These are phyloP conservation scores for Cutaneotrichosporon sp. DNA, from an alignment of 1,284 basidiomycete species.

Conservation along the genomic window DNA sequence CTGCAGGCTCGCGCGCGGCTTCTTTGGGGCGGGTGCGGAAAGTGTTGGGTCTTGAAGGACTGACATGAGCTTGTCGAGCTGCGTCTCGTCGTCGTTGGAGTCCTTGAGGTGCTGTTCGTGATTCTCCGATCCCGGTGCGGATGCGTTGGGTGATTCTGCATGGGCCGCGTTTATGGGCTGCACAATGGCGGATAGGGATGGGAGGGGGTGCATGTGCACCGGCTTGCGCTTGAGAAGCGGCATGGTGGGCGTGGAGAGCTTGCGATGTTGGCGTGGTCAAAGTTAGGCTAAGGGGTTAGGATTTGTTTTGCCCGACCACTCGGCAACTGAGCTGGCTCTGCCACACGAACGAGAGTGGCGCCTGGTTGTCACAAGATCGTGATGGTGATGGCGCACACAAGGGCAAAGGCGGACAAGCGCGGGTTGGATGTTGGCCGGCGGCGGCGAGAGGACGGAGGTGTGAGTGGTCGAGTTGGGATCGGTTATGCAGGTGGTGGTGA, in stretches of 20 bases:
- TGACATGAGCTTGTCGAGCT: constrained; percentile 38
- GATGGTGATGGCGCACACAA: neutral
- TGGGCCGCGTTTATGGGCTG: constrained; percentile 17
- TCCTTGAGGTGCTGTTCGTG: constrained; percentile 34
- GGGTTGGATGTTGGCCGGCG: constrained; percentile 1
- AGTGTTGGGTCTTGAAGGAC: constrained; percentile 28
- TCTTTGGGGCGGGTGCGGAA: constrained; percentile 10
- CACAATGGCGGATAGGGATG: constrained; percentile 35
- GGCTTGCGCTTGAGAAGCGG: constrained; percentile 87
- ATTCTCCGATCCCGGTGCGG: constrained; percentile 10
- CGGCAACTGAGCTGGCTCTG: neutral
- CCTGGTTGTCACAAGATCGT: neutral
- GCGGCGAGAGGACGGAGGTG: neutral
- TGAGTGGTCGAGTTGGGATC: neutral
- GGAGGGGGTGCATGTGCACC: constrained; percentile 68
- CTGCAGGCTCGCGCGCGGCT: constrained; percentile 4
- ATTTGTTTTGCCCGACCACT: constrained; percentile 11
- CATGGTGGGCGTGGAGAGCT: constrained; percentile 56
- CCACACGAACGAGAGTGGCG: constrained; percentile 3
- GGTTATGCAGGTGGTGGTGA: constrained; percentile 1
- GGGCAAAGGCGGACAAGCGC: neutral
- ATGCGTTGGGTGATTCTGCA: constrained; percentile 7
- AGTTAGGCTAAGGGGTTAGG: constrained; percentile 1
- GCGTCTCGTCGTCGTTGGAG: constrained; percentile 44
- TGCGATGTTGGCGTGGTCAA: constrained; percentile 2